Evolutionary conservation across 495 filamentous ascomycete species (phyloP).

Genomic region (Tuber umbilicatum): DNA sequence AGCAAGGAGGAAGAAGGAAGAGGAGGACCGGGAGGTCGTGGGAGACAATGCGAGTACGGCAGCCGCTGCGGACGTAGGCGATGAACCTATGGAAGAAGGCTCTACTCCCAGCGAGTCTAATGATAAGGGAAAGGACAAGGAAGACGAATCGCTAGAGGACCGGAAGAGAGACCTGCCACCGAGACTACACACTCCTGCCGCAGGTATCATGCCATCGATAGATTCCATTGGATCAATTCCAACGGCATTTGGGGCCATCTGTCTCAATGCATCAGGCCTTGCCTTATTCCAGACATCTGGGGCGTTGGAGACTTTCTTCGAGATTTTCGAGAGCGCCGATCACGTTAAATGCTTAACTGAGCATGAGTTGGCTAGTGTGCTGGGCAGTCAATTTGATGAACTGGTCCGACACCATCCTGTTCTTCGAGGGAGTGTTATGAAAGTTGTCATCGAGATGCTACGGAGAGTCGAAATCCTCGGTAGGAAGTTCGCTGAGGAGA

Average conservation of each 20-base stretch:
- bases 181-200: conserved; percentile 49
- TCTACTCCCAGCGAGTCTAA: conserved; percentile 46
- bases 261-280: conserved; percentile 80
- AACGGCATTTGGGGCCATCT: conserved; percentile 85
- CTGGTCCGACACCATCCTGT: conserved; percentile 86
- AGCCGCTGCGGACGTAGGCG: conserved; percentile 38
- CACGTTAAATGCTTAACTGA: conserved; percentile 81
- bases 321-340: conserved; percentile 84
- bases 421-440: conserved; percentile 70
- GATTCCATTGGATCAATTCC: conserved; percentile 85
- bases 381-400: conserved; percentile 87
- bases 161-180: conserved; percentile 27
- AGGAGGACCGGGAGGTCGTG: conserved; percentile 32
- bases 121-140: conserved; percentile 42
- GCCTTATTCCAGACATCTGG: conserved; percentile 77
- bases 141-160: conserved; percentile 29
- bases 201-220: conserved; percentile 70
- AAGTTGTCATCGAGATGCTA: conserved; percentile 75
- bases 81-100: conserved; percentile 44
- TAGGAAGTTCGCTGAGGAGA: conserved; percentile 56
- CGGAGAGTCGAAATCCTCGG: conserved; percentile 66
- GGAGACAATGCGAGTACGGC: conserved; percentile 19
- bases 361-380: conserved; percentile 54
- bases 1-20: conserved; percentile 40
- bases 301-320: conserved; percentile 78